Evolutionary conservation across 2,329 filamentous ascomycete species (phyloP), one percentile per base, ranked within the genome.

Genomic region (Ophiocordyceps camponoti-leonardi): DNA sequence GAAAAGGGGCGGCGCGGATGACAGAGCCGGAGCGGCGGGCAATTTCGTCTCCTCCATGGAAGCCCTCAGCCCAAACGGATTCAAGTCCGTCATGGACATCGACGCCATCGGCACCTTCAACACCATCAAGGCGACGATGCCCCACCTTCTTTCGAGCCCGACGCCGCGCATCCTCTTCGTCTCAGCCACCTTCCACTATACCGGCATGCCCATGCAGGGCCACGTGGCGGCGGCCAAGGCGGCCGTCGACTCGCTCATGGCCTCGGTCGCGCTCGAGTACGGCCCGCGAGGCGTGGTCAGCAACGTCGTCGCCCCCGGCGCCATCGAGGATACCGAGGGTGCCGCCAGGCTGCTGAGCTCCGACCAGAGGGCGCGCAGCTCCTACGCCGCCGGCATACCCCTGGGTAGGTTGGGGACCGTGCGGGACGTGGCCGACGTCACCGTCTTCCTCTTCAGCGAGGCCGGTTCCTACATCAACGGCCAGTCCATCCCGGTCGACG

Each of bases 41-140:
- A 98, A 98, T 64, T 98, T 96, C 63, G 72, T 98, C 20, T 83
- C 86, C 0, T 83, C 90, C 5, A 81, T 96, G 49, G 75, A 81
- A 39, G 81, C 81, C 50, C 75, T 96, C 44, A 86, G 79, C 39
- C 66, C 83, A 48, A 96, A 96, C 59, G 92, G 86, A 4, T 94
- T 98, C 77, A 93, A 88, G 63, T 73, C 85, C 0, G 92, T 98
- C 52, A 90, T 96, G 56, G 92, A 96, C 49, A 98, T 98, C 57
- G 92, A 96, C 60, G 82, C 94, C 3, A 64, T 96, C 33, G 92
- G 92, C 30, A 93, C 85, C 16, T 98, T 84, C 67, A 94, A 96
- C 67, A 94, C 87, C 3, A 72, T 94, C 57, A 96, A 96, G 66
- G 87, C 90, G 4, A 92, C 86, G 1, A 67, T 95, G 31, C 86